Conservation (phyloP, 2,329 filamentous ascomycete genomes). For the Graphiopsis chlorocephala region DNA sequence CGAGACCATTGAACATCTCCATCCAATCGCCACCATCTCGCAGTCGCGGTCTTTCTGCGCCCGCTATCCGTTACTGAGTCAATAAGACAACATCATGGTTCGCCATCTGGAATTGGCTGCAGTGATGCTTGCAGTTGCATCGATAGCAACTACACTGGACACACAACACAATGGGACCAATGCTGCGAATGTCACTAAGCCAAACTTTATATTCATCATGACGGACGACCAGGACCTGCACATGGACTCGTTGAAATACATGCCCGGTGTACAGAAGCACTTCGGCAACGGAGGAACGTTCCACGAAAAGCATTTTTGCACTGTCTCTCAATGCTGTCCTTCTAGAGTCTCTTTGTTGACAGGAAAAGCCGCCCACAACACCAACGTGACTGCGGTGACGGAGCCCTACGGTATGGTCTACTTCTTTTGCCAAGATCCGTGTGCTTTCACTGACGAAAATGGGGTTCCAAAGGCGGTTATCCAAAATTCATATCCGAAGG, state of each 20-base stretch:
- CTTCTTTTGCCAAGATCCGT: neutral
- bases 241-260: constrained; percentile 60
- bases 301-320: constrained; percentile 64
- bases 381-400: constrained; percentile 58
- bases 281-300: constrained; percentile 35
- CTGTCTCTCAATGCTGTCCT: constrained; percentile 65
- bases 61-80: neutral
- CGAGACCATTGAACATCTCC: neutral
- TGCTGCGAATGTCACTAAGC: constrained; percentile 18
- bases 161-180: neutral
- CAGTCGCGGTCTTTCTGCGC: no score
- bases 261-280: constrained; percentile 47
- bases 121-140: neutral
- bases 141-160: neutral
- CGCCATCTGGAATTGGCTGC: neutral
- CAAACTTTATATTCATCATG: constrained; percentile 65
- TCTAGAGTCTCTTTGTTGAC: constrained; percentile 65
- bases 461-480: neutral
- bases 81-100: neutral
- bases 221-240: constrained; percentile 67
- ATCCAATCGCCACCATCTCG: neutral
- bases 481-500: neutral
- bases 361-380: constrained; percentile 66
- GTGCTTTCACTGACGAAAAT: constrained; percentile 28
- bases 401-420: neutral